Percentiles rank a stretch among this genome's conserved stretches.
phyloP scores from a whole-genome alignment of 768 basidiomycete genomes.

The Roridomyces roridus region DNA sequence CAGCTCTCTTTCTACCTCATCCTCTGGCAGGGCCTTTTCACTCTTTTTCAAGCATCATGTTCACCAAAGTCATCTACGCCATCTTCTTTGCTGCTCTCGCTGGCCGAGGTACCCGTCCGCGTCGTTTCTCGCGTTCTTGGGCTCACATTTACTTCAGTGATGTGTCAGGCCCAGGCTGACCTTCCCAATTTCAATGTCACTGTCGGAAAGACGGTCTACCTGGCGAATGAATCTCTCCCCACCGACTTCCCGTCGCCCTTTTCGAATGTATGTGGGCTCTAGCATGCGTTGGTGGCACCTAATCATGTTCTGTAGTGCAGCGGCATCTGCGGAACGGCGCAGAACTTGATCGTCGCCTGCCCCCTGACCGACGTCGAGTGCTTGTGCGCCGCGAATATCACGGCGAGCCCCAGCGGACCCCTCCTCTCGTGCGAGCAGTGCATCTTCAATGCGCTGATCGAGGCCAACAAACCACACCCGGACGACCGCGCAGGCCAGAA shows the following conservation, averaged over 20 bases:
- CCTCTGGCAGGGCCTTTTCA: slow-evolving; percentile 40
- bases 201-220: slow-evolving; percentile 44
- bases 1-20: slow-evolving; percentile 18
- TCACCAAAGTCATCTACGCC: slow-evolving; percentile 36
- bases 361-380: slow-evolving; percentile 50
- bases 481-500: slow-evolving; percentile 67
- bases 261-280: slow-evolving; percentile 35
- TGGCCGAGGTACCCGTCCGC: slow-evolving; percentile 57
- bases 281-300: neutral
- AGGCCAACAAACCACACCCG: slow-evolving; percentile 50
- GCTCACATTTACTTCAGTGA: neutral
- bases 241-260: slow-evolving; percentile 40
- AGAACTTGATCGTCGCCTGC: slow-evolving; percentile 45
- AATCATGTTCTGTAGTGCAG: slow-evolving; percentile 39
- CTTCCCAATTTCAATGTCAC: slow-evolving; percentile 52
- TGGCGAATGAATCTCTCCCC: slow-evolving; percentile 51
- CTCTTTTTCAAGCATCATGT: slow-evolving; percentile 22
- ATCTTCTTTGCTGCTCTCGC: slow-evolving; percentile 54
- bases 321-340: slow-evolving; percentile 35
- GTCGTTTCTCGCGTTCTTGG: neutral
- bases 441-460: slow-evolving; percentile 63
- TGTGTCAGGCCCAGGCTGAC: slow-evolving; percentile 36
- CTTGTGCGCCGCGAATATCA: slow-evolving; percentile 55
- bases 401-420: slow-evolving; percentile 29
- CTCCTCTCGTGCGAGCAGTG: slow-evolving; percentile 70